Base-by-base conservation (phyloP, 352 stramenopile species). In the Phytophthora sojae region DNA sequence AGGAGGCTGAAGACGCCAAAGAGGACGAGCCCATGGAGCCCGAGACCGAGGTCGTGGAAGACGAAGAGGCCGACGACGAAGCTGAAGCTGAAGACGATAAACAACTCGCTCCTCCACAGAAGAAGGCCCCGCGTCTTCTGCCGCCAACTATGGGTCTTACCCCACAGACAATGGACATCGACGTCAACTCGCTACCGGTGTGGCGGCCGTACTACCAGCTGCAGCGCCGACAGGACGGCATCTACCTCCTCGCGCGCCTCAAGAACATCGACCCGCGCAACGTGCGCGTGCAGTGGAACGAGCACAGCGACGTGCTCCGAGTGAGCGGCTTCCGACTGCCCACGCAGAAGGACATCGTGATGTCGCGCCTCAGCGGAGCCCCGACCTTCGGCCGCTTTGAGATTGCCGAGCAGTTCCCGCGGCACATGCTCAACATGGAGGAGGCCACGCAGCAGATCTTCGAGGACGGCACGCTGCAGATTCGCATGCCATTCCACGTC, bases 361-460 rank as follows among this genome's bases (percentile, higher is more conserved):
- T 91, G 61, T 85, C 85, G 4, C 72, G 73, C 7, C 81, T 90
- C 29, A 90, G 74, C 25, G 83, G 81, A 15, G 52, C 74, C 4
- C 81, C 85, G 21, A 89, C 81, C 2, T 91, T 89, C 44, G 83
- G 85, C 29, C 85, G 83, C 62, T 93, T 93, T 25, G 81, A 91
- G 51, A 90, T 93, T 59, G 58, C 54, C 14, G 76, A 92, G 73
- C 78, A 80, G 30, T 82, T 91, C 57, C 80, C 80, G 32, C 45
- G 61, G 49, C 74, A 80, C 44, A 62, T 79, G 57, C 57, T 88
- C 29, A 75, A 81, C 66, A 76, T 90, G 66, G 76, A 89, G 26
- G 69, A 85, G 19, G 80, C 81, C n/a, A 83, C 81, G 11, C 82
- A 89, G 64, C 73, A 84, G 45, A 52, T 92, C 6, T 54, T 42